phyloP scores from a whole-genome alignment of 371 early-diverging fungal genomes.

The Apophysomyces ossiformis region DNA sequence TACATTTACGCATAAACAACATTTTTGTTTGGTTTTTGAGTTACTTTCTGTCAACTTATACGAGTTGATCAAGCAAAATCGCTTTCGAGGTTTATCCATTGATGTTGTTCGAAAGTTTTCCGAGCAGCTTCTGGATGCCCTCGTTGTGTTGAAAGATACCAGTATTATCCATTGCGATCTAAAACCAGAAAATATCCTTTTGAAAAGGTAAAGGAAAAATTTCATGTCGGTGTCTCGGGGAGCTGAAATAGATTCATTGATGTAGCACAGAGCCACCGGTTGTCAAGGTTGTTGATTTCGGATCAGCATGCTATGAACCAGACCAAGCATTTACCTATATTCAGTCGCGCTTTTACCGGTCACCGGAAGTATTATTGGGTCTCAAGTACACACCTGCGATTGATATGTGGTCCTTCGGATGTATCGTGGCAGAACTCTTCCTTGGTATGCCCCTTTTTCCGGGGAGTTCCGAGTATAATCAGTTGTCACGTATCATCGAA shows the following conservation, averaged over 20 bases:
- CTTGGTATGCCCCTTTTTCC: constrained; percentile 95
- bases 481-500: constrained; percentile 91
- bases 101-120: constrained; percentile 90
- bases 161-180: constrained; percentile 98
- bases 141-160: constrained; percentile 78
- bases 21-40: constrained; percentile 97
- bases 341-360: constrained; percentile 96
- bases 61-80: constrained; percentile 96
- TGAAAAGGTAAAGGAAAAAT: constrained; percentile 66
- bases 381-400: constrained; percentile 87
- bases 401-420: constrained; percentile 99
- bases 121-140: constrained; percentile 86
- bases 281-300: constrained; percentile 99
- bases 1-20: constrained; percentile 92
- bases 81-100: constrained; percentile 92
- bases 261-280: constrained; percentile 76
- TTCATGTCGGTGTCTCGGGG: neutral
- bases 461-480: constrained; percentile 96
- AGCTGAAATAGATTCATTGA: neutral
- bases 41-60: constrained; percentile 95
- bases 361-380: constrained; percentile 96
- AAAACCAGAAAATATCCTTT: constrained; percentile 97
- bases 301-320: constrained; percentile 93
- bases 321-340: constrained; percentile 96
- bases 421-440: constrained; percentile 94